These are phyloP conservation scores for Microdochium trichocladiopsis DNA, from an alignment of 2,329 filamentous ascomycete species.

Conservation along the genomic window DNA sequence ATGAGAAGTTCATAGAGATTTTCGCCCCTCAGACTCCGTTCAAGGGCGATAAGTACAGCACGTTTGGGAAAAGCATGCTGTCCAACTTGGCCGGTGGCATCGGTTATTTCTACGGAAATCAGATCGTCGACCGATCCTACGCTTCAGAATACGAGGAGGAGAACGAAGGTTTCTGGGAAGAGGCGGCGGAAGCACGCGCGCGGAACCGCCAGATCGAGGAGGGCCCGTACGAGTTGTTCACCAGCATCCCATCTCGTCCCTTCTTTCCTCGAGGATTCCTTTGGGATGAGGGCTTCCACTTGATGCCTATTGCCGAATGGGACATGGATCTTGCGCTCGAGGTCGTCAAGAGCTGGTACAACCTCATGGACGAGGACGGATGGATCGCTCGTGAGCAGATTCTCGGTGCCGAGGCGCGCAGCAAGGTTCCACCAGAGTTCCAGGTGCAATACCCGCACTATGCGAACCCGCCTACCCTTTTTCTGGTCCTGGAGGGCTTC, in stretches of 20 bases:
- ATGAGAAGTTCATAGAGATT: slow-evolving; percentile 64
- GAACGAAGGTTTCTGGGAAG: slow-evolving; percentile 92
- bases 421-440: slow-evolving; percentile 90
- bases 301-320: slow-evolving; percentile 88
- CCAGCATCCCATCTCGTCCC: slow-evolving; percentile 81
- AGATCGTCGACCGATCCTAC: slow-evolving; percentile 83
- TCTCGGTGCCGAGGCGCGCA: slow-evolving; percentile 81
- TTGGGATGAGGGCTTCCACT: slow-evolving; percentile 97
- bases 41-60: slow-evolving; percentile 60
- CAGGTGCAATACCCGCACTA: slow-evolving; percentile 96
- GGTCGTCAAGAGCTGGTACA: slow-evolving; percentile 93
- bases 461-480: slow-evolving; percentile 92
- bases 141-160: slow-evolving; percentile 93
- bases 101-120: slow-evolving; percentile 88
- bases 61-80: slow-evolving; percentile 83
- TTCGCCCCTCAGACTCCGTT: slow-evolving; percentile 75
- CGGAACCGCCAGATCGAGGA: slow-evolving; percentile 64
- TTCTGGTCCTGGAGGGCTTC: slow-evolving; percentile 80
- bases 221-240: slow-evolving; percentile 83
- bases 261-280: slow-evolving; percentile 97
- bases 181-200: slow-evolving; percentile 71
- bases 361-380: slow-evolving; percentile 89
- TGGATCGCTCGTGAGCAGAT: slow-evolving; percentile 98
- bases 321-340: slow-evolving; percentile 83
- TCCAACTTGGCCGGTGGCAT: slow-evolving; percentile 92